Evolutionary conservation across 768 basidiomycete species (phyloP).

Genomic region (Clitopilus passeckerianus): DNA sequence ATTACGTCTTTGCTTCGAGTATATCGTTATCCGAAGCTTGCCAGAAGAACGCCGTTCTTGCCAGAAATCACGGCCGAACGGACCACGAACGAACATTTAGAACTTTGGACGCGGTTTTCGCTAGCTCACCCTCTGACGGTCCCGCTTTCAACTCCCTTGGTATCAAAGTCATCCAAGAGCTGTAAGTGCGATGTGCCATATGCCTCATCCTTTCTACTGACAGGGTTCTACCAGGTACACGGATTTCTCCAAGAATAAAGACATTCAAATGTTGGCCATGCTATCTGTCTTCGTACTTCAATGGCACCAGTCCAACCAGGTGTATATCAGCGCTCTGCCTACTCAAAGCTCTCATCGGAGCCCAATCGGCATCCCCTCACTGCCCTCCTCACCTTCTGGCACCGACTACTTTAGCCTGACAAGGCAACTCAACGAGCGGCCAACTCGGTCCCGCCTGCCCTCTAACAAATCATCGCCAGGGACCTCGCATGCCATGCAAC

Average conservation of each 20-base stretch:
- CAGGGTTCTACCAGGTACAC: conserved; percentile 25
- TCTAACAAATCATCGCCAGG: conserved; percentile 33
- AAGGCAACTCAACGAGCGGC: conserved; percentile 26
- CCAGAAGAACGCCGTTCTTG: conserved; percentile 53
- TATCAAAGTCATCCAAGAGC: conserved; percentile 33
- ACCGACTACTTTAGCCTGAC: conserved; percentile 60
- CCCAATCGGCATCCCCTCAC: conserved; percentile 11
- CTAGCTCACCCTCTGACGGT: conserved; percentile 11
- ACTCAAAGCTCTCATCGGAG: conserved; percentile 1
- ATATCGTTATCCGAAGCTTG: conserved; percentile 43
- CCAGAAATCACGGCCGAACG: conserved; percentile 52
- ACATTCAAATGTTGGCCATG: conserved; percentile 83
- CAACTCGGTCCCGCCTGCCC: conserved; percentile 51
- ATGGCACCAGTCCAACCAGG: conserved; percentile 13
- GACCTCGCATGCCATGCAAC: conserved; percentile 2
- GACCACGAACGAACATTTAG: conserved; percentile 71
- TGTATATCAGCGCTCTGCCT: conserved; percentile 1
- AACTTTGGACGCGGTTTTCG: conserved; percentile 47
- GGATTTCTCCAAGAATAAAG: conserved; percentile 44
- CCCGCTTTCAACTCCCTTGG: conserved; percentile 25
- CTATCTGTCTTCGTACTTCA: conserved; percentile 64
- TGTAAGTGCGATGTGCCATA: conserved; percentile 35
- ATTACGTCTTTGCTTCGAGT: conserved; percentile 48
- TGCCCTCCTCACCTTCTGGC: conserved; percentile 13
- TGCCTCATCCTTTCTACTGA: neutral